A percentile compares a stretch with the other conserved stretches of the same genome.
These are phyloP conservation scores for Bipolaris gigantea DNA, from an alignment of 2,329 filamentous ascomycete species.

Conservation along the genomic window DNA sequence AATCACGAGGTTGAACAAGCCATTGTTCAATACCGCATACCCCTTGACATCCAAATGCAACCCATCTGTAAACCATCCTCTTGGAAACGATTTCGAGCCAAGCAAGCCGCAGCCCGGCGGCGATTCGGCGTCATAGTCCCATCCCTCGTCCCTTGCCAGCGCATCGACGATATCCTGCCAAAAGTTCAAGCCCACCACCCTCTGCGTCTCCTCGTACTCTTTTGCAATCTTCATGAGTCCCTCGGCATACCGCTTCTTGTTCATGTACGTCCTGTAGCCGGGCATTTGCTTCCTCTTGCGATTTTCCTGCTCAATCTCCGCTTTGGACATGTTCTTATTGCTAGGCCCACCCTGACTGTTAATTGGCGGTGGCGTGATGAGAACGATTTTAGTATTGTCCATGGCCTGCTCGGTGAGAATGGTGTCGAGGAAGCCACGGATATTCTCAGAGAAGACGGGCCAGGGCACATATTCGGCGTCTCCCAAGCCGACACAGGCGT, in stretches of 20 bases:
- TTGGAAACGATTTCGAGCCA: slow-evolving; percentile 34
- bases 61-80: slow-evolving; percentile 44
- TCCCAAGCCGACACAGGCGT: slow-evolving; percentile 37
- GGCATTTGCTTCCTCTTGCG: slow-evolving; percentile 15
- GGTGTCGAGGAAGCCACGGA: slow-evolving; percentile 41
- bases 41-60: slow-evolving; percentile 42
- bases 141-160: slow-evolving; percentile 27
- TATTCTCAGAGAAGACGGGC: slow-evolving; percentile 38
- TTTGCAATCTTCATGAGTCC: slow-evolving; percentile 42
- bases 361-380: slow-evolving; percentile 46
- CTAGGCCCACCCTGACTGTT: slow-evolving; percentile 20
- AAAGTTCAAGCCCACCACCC: slow-evolving; percentile 40
- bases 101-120: slow-evolving; percentile 43
- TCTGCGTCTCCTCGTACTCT: slow-evolving; percentile 38
- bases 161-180: slow-evolving; percentile 38
- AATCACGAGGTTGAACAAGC: slow-evolving; percentile 25
- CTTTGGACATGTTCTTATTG: background rate
- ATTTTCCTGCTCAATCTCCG: slow-evolving; percentile 10
- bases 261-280: slow-evolving; percentile 42
- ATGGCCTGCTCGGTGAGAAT: slow-evolving; percentile 38
- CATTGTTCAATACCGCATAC: slow-evolving; percentile 34
- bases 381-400: slow-evolving; percentile 39
- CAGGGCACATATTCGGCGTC: slow-evolving; percentile 36
- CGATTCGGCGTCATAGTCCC: slow-evolving; percentile 33
- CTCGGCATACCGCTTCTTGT: slow-evolving; percentile 45